Base-by-base conservation (phyloP, 129 eudicot species). In the Chrysanthemum seticuspe region DNA sequence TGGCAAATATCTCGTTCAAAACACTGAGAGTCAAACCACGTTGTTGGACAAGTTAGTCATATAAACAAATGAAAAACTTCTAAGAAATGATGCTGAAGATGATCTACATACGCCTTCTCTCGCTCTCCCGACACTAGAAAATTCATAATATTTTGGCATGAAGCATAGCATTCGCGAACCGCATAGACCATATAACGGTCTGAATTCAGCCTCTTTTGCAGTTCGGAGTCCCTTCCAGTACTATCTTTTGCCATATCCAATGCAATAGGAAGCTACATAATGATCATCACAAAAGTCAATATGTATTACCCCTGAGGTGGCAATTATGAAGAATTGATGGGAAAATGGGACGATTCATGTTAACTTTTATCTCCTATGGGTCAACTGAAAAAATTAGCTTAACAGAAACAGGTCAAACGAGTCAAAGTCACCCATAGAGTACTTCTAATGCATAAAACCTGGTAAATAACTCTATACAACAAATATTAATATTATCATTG, bases 211-310 rank as follows among this genome's bases (percentile, higher is more conserved):
- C 97, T 88, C 78, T 95, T 95, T 54, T 78, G 85, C 73, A 94
- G 82, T 85, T 95, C 99, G 16, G 81, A 81, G 40, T 90, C 96
- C 64, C 87, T 88, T 53, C 94, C 97, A 76, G 72, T 90, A 80
- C 96, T 86, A 74, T 90, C 97, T 85, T 95, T 90, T 19, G 99
- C 99, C 99, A 95, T 90, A 85, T 95, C 99, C 74, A 95, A 74
- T 68, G 99, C 99, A 62, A 95, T 88, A 72, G 99, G 99, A 79
- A 95, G 92, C 99, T 95, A 79, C 60, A 85, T 11, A 58, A 54
- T 40, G 60, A 71, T 72, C 23, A 57, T 59, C 11, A 55, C 72
- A 79, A 19, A 52, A 65, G 64, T 79, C 66, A 60, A 62, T 63
- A 31, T 6, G 29, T 19, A 48, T 31, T 40, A 13, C 66, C 19